phyloP scores from a whole-genome alignment of 768 basidiomycete species.

The Termitomyces sp. region DNA sequence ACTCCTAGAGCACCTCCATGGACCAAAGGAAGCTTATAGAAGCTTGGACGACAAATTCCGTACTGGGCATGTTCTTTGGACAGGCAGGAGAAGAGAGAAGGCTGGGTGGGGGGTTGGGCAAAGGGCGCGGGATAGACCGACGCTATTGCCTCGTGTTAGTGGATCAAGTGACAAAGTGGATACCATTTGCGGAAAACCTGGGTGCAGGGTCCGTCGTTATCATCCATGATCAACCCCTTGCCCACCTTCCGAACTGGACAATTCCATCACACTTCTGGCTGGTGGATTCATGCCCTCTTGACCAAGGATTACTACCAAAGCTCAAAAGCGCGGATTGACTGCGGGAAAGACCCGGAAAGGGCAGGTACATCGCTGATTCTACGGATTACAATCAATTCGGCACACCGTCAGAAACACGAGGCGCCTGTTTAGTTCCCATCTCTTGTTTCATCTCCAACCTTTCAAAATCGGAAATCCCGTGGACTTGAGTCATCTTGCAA shows the following conservation, averaged over 20 bases:
- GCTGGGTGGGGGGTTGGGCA: conserved; percentile 28
- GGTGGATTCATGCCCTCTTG: conserved; percentile 12
- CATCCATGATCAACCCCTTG: conserved; percentile 18
- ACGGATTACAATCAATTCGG: conserved; percentile 31
- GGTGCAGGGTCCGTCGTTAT: conserved; percentile 16
- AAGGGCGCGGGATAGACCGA: conserved; percentile 28
- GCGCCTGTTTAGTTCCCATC: conserved; percentile 35
- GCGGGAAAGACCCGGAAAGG: conserved; percentile 29
- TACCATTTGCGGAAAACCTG: conserved; percentile 10
- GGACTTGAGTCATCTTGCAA: conserved; percentile 28
- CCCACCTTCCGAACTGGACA: conserved; percentile 13
- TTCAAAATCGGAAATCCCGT: conserved; percentile 26
- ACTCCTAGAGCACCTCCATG: neutral
- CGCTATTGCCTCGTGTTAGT: conserved; percentile 24
- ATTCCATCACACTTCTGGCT: conserved; percentile 4
- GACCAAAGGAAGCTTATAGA: neutral
- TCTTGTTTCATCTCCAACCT: conserved; percentile 25
- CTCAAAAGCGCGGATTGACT: conserved; percentile 23
- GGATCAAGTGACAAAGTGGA: conserved; percentile 20
- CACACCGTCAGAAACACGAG: conserved; percentile 37
- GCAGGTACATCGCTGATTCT: conserved; percentile 19
- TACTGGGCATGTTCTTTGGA: neutral
- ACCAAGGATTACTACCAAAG: conserved; percentile 10
- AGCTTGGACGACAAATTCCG: conserved; percentile 1
- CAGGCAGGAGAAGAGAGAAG: conserved; percentile 11